phyloP scores from a whole-genome alignment of 768 basidiomycete species.

The Hemileccinum impolitum region DNA sequence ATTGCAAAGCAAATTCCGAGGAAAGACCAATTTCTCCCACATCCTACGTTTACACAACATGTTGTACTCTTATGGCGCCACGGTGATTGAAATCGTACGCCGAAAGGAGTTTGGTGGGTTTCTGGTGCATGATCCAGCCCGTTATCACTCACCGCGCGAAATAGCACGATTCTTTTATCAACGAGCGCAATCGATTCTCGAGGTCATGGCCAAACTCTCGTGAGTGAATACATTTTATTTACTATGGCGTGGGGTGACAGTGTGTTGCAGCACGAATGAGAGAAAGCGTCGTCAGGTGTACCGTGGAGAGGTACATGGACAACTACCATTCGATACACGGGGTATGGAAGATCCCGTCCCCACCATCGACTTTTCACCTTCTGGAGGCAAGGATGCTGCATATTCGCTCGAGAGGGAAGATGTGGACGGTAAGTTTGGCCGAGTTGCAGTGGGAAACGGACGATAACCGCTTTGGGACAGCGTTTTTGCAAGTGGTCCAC shows the following conservation, averaged over 20 bases:
- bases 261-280: slow-evolving; percentile 58
- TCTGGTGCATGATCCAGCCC: neutral
- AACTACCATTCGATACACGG: slow-evolving; percentile 80
- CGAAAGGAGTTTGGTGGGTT: slow-evolving; percentile 82
- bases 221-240: slow-evolving; percentile 37
- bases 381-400: slow-evolving; percentile 54
- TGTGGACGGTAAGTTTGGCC: slow-evolving; percentile 67
- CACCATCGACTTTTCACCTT: slow-evolving; percentile 73
- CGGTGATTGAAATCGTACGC: slow-evolving; percentile 86
- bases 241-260: slow-evolving; percentile 2
- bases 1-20: slow-evolving; percentile 71
- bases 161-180: slow-evolving; percentile 78
- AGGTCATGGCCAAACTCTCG: slow-evolving; percentile 87
- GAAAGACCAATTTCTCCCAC: slow-evolving; percentile 84
- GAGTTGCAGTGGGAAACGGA: slow-evolving; percentile 12
- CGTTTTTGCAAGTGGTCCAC: slow-evolving; percentile 56
- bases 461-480: slow-evolving; percentile 35
- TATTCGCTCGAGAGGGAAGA: slow-evolving; percentile 69
- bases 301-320: slow-evolving; percentile 76
- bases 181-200: slow-evolving; percentile 74
- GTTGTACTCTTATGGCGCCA: slow-evolving; percentile 89
- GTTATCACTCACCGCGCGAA: slow-evolving; percentile 3
- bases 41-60: slow-evolving; percentile 85
- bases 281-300: slow-evolving; percentile 83
- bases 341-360: slow-evolving; percentile 83